Percentiles rank a stretch among this genome's conserved stretches.
Conservation (phyloP, 257 asterid species). For the Phtheirospermum japonicum region DNA sequence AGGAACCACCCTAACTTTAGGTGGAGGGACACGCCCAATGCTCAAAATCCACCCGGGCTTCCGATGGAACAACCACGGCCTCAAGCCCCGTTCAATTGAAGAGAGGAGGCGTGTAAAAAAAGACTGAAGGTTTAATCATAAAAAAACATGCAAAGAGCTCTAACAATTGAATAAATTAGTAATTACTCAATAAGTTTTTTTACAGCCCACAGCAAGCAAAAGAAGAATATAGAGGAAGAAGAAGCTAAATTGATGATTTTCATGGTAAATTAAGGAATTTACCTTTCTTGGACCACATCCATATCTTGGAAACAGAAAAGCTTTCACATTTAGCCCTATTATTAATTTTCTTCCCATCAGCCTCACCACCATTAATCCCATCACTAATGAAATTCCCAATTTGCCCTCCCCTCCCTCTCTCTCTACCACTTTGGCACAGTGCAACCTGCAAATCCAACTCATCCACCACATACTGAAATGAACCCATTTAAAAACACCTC, state of each 20-base stretch:
- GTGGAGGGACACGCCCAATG: too few relatives aligned
- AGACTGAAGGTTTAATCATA: too few relatives aligned
- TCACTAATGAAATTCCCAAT: conserved; percentile 49
- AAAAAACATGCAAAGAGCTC: not conserved
- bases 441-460: conserved; percentile 82
- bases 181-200: conserved; percentile 12
- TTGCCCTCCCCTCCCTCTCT: conserved; percentile 40
- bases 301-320: conserved; percentile 91
- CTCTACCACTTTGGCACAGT: conserved; percentile 41
- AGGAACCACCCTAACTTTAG: too few relatives aligned
- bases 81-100: too few relatives aligned
- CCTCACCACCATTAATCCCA: conserved; percentile 30
- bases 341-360: conserved; percentile 65
- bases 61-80: too few relatives aligned
- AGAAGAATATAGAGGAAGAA: too few relatives aligned
- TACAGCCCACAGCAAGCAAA: not conserved
- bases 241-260: not conserved
- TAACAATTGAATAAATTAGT: too few relatives aligned
- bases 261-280: conserved; percentile 38
- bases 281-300: conserved; percentile 94
- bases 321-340: conserved; percentile 61
- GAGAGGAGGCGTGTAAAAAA: too few relatives aligned
- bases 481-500: conserved; percentile 96
- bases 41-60: too few relatives aligned
- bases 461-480: conserved; percentile 87